Conservation (phyloP, 2,329 filamentous ascomycete genomes). For the Verruconis gallopava region DNA sequence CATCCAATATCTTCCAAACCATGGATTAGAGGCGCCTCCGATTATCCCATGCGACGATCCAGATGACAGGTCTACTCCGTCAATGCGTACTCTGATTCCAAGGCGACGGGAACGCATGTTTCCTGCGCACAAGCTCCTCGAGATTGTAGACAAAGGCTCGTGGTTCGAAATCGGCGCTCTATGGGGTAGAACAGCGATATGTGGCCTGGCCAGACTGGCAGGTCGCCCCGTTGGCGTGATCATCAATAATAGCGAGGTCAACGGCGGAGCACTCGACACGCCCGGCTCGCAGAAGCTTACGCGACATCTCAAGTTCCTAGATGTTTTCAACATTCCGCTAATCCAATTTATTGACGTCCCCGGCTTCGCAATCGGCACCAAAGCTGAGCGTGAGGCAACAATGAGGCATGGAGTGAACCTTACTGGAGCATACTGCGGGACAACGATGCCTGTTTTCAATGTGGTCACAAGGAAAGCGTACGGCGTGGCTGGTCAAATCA, state of each 20-base stretch:
- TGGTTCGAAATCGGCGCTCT: slow-evolving; percentile 53
- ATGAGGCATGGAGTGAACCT: slow-evolving; percentile 53
- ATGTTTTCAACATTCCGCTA: slow-evolving; percentile 52
- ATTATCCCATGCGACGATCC: slow-evolving; percentile 35
- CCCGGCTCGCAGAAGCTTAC: slow-evolving; percentile 48
- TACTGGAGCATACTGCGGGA: slow-evolving; percentile 48
- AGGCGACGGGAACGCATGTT: slow-evolving; percentile 47
- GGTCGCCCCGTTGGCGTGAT: slow-evolving; percentile 47
- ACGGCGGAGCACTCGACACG: slow-evolving; percentile 48
- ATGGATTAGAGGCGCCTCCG: slow-evolving; percentile 42
- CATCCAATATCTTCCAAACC: slow-evolving; percentile 45
- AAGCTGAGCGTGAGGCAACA: slow-evolving; percentile 48
- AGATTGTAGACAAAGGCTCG: slow-evolving; percentile 40
- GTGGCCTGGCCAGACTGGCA: slow-evolving; percentile 44
- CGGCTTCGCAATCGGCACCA: slow-evolving; percentile 50
- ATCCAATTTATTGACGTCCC: slow-evolving; percentile 51
- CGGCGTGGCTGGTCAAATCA: slow-evolving; percentile 51
- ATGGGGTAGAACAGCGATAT: slow-evolving; percentile 50
- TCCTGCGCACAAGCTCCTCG: slow-evolving; percentile 44
- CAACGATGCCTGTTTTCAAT: slow-evolving; percentile 49
- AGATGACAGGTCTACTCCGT: slow-evolving; percentile 34
- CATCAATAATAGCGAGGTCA: slow-evolving; percentile 47
- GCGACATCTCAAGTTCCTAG: slow-evolving; percentile 48
- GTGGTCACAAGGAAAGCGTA: slow-evolving; percentile 49
- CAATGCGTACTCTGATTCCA: slow-evolving; percentile 44